Conservation (phyloP, 2,329 filamentous ascomycete species). For the Pezicula neosporulosa region DNA sequence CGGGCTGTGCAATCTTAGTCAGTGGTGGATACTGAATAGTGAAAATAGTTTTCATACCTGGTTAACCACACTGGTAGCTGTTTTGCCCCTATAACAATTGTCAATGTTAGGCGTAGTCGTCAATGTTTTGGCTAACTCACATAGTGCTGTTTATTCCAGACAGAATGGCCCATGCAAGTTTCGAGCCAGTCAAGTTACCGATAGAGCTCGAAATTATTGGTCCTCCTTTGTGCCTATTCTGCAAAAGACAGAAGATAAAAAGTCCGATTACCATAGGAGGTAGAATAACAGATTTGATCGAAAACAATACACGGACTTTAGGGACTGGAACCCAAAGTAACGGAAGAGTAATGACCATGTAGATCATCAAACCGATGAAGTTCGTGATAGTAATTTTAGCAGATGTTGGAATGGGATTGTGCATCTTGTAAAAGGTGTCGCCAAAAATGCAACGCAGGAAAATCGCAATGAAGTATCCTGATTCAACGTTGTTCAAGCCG, state of each 20-base stretch:
- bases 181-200: neutral
- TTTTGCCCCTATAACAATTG: neutral
- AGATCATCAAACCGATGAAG: neutral
- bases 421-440: neutral
- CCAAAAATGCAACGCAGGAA: neutral
- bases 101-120: neutral
- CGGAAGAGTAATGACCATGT: neutral
- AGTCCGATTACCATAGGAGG: neutral
- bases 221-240: neutral
- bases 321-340: neutral
- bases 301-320: neutral
- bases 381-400: neutral
- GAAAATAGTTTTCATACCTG: no score
- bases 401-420: neutral
- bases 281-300: neutral
- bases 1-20: conserved; percentile 25
- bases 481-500: neutral
- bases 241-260: neutral
- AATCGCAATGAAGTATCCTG: neutral
- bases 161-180: neutral
- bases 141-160: neutral
- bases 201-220: neutral
- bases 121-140: no score
- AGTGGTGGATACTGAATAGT: no score
- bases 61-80: neutral